Base-by-base conservation (phyloP, 1,139 yeast genomes). In the Candida sanyaensis region DNA sequence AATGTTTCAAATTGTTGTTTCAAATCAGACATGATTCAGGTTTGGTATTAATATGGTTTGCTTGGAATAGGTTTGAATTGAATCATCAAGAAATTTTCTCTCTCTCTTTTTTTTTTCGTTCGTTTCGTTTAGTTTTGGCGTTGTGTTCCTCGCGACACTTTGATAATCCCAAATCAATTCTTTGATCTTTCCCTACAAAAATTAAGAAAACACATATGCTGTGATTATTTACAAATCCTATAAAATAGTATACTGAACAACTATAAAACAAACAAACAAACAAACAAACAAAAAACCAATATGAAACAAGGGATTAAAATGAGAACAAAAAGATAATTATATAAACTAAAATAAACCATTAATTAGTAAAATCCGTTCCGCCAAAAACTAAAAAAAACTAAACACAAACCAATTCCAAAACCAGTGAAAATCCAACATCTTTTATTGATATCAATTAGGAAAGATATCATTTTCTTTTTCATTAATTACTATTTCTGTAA, bases 401-500 rank as follows among this genome's bases (percentile, higher is more conserved):
- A n/a, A 12, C 29, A 37, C 30, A 41, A 36, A 29, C 6, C 37
- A 46, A 30, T 11, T 9, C 9, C 28, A 27, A 21, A 6, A 34
- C 26, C 21, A 26, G 34, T 39, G 33, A 39, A 39, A 43, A 42
- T 17, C n/a, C 8, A 2, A 27, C 23, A 13, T 30, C 13, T 17
- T 6, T 26, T 11, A 10, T 17, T 30, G 11, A 8, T 11, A 17
- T 46, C 27, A 52, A 29, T 44, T 47, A 17, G 70, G 70, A 40
- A 60, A 66, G 7, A 66, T 58, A 43, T 63, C 66, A 28, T 51
- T 52, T 37, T 68, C 71, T 37, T 61, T 67, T 29, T 77, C 83
- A 51, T 74, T 73, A 21, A 80, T 71, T 3, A 72, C 61, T 13
- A 81, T 77, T 46, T 82, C 85, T 17, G 83, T 77, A 13, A 81